These are phyloP conservation scores for Paspalum notatum DNA, from an alignment of 176 grass and related monocot genomes.

Conservation along the genomic window DNA sequence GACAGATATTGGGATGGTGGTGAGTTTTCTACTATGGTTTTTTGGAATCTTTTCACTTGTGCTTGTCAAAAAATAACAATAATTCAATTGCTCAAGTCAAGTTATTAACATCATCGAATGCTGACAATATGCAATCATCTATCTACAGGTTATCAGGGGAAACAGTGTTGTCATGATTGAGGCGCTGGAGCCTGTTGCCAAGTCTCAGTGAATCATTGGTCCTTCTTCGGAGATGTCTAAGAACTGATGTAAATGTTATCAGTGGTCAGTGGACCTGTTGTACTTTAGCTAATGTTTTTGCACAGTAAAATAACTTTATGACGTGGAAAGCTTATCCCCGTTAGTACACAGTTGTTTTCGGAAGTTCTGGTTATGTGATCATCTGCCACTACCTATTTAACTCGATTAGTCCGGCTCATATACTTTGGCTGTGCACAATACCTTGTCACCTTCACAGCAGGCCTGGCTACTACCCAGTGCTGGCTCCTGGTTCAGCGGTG, in stretches of 20 bases:
- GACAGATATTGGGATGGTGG: slow-evolving; percentile 91
- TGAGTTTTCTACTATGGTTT: slow-evolving; percentile 26
- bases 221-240: slow-evolving; percentile 13
- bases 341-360: not conserved
- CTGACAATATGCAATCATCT: not conserved
- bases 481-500: slow-evolving; percentile 51
- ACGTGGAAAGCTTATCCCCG: not conserved
- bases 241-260: slow-evolving; percentile 48
- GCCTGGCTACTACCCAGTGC: slow-evolving; percentile 35
- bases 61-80: too few relatives aligned
- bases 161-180: slow-evolving; percentile 99
- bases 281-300: slow-evolving; percentile 36
- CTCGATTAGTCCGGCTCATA: not conserved
- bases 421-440: not conserved
- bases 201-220: slow-evolving; percentile 36
- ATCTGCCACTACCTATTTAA: too few relatives aligned
- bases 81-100: not conserved
- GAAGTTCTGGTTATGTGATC: not conserved
- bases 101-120: not conserved
- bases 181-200: slow-evolving; percentile 75
- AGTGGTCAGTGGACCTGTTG: slow-evolving; percentile 37
- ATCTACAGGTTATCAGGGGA: slow-evolving; percentile 76
- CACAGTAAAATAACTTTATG: not conserved
- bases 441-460: slow-evolving; percentile 60
- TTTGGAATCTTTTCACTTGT: not conserved